Evolutionary conservation across 1,284 basidiomycete species (phyloP).

Genomic region (Tylopilus sp.): DNA sequence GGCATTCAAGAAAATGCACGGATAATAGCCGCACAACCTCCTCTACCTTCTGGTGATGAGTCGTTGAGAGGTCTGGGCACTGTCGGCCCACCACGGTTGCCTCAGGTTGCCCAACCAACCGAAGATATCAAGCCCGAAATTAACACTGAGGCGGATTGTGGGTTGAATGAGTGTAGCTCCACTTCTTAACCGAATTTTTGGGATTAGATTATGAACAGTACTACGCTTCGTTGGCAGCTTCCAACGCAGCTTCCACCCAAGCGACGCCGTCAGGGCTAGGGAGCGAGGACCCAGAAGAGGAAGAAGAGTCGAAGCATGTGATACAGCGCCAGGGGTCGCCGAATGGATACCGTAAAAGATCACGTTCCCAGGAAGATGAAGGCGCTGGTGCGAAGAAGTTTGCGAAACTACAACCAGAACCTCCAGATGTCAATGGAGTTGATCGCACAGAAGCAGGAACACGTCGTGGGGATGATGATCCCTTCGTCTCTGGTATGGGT

Average conservation of each 20-base stretch:
- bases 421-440: slow-evolving; percentile 3
- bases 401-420: slow-evolving; percentile 38
- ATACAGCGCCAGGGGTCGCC: slow-evolving; percentile 62
- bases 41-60: slow-evolving; percentile 58
- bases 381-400: slow-evolving; percentile 44
- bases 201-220: slow-evolving; percentile 70
- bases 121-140: slow-evolving; percentile 55
- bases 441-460: background rate
- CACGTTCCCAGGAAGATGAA: slow-evolving; percentile 60
- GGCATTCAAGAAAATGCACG: slow-evolving; percentile 68
- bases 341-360: slow-evolving; percentile 68
- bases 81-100: slow-evolving; percentile 38
- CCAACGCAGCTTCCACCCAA: slow-evolving; percentile 51
- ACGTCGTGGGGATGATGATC: slow-evolving; percentile 32
- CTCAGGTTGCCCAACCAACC: slow-evolving; percentile 29
- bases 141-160: slow-evolving; percentile 61
- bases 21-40: slow-evolving; percentile 35
- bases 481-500: slow-evolving; percentile 59
- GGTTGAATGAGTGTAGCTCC: slow-evolving; percentile 25
- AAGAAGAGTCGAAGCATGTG: slow-evolving; percentile 64
- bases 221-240: slow-evolving; percentile 69
- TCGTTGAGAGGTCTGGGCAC: slow-evolving; percentile 63
- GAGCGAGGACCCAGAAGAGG: slow-evolving; percentile 54
- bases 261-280: slow-evolving; percentile 54
- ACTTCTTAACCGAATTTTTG: slow-evolving; percentile 1